Conservation (phyloP, 2,329 filamentous ascomycete genomes). For the Xylaria sp. region DNA sequence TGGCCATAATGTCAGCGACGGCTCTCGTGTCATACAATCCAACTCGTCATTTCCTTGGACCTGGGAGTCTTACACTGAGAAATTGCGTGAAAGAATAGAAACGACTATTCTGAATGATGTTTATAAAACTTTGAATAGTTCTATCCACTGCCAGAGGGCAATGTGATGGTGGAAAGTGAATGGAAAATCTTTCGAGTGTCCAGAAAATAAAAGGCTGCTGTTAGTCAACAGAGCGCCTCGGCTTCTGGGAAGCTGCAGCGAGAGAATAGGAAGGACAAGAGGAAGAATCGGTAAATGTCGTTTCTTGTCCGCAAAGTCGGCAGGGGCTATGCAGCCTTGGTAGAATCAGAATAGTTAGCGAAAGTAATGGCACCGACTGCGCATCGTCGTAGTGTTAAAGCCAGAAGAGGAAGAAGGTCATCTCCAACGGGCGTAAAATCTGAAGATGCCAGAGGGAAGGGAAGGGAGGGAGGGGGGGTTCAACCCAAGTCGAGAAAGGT, state of each 20-base stretch:
- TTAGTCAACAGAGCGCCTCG: neutral
- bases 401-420: neutral
- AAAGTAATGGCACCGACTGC: neutral
- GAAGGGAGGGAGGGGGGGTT: no score
- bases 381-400: neutral
- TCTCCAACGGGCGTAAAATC: neutral
- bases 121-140: neutral
- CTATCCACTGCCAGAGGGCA: neutral
- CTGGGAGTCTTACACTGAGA: neutral
- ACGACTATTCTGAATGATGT: neutral
- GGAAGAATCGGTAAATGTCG: neutral
- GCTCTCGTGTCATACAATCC: neutral
- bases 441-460: neutral
- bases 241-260: neutral
- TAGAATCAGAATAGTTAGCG: neutral
- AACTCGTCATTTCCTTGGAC: neutral
- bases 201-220: neutral
- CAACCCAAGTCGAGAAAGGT: neutral
- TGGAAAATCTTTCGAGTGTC: neutral
- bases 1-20: neutral
- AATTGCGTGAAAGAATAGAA: neutral
- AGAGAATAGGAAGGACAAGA: neutral
- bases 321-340: neutral
- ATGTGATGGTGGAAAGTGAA: neutral
- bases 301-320: neutral